Conservation (phyloP, 768 basidiomycete species). For the Mycena vitilis region DNA sequence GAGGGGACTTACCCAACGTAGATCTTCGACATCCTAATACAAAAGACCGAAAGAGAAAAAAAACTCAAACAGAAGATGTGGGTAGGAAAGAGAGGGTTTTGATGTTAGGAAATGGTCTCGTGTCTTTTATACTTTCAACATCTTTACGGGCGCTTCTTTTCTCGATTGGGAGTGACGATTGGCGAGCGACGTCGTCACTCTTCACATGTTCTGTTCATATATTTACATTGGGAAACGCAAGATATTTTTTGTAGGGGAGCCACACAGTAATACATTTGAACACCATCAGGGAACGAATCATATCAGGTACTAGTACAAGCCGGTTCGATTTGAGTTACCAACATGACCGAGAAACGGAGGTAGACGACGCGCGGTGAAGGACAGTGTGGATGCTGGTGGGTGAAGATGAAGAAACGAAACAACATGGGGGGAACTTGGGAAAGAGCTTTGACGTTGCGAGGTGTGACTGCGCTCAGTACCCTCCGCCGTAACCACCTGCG, state of each 20-base stretch:
- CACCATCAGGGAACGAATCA: slow-evolving; percentile 38
- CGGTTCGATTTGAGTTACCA: slow-evolving; percentile 49
- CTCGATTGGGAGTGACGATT: no score
- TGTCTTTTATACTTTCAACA: slow-evolving; percentile 23
- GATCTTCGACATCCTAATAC: slow-evolving; percentile 29
- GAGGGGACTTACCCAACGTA: slow-evolving; percentile 28
- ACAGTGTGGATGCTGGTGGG: slow-evolving; percentile 52
- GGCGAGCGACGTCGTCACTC: no score
- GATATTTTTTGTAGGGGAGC: slow-evolving; percentile 5
- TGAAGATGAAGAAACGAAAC: slow-evolving; percentile 35
- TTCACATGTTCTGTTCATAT: background rate
- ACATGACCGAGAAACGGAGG: slow-evolving; percentile 49
- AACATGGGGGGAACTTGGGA: background rate
- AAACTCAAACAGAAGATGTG: slow-evolving; percentile 31
- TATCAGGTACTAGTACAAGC: slow-evolving; percentile 57
- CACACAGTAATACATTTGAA: slow-evolving; percentile 35
- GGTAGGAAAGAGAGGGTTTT: slow-evolving; percentile 17
- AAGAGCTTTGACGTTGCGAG: background rate
- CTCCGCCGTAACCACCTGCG: slow-evolving; percentile 23
- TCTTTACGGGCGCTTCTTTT: slow-evolving; percentile 10
- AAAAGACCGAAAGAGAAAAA: slow-evolving; percentile 24
- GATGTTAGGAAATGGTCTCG: background rate
- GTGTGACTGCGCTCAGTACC: background rate
- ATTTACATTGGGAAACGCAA: background rate
- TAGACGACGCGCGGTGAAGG: slow-evolving; percentile 52